phyloP scores from a whole-genome alignment of 2,329 filamentous ascomycete species.

The Magnaporthales sp. region DNA sequence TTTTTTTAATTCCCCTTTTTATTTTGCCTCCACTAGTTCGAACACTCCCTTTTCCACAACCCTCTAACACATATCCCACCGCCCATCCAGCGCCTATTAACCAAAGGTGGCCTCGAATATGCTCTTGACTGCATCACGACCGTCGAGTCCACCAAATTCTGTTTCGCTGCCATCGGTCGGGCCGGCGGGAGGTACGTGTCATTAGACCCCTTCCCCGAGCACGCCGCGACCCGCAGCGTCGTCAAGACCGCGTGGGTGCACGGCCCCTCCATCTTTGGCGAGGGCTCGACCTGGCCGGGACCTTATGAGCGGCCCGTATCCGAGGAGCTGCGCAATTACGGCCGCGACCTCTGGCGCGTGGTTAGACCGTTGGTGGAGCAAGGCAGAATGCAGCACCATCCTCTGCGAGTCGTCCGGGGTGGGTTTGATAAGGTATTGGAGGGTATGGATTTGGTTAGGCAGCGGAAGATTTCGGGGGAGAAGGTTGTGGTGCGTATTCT shows the following conservation, averaged over 20 bases:
- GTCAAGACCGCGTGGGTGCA: neutral
- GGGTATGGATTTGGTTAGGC: neutral
- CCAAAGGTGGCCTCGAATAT: slow-evolving; percentile 4
- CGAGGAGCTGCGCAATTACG: neutral
- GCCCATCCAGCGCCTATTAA: slow-evolving; percentile 21
- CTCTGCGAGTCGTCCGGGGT: neutral
- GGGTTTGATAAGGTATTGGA: neutral
- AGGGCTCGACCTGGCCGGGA: neutral
- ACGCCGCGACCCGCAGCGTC: neutral
- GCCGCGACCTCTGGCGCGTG: neutral
- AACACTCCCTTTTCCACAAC: slow-evolving; percentile 7
- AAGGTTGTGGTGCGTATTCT: neutral
- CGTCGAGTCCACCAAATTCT: slow-evolving; percentile 9
- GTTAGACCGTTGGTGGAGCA: neutral
- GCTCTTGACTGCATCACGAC: slow-evolving; percentile 13
- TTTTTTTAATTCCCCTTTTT: too few species aligned
- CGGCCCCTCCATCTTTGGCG: neutral
- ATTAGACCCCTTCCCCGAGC: slow-evolving; percentile 6
- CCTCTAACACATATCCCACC: too few species aligned
- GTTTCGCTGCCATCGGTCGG: slow-evolving; percentile 11
- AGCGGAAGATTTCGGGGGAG: neutral
- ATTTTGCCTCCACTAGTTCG: too few species aligned
- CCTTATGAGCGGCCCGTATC: neutral
- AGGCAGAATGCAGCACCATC: neutral
- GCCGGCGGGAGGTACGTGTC: slow-evolving; percentile 9